Evolutionary conservation across 306 rosid genomes (phyloP), one percentile per base, ranked within the genome.

Genomic region (Cercis canadensis): DNA sequence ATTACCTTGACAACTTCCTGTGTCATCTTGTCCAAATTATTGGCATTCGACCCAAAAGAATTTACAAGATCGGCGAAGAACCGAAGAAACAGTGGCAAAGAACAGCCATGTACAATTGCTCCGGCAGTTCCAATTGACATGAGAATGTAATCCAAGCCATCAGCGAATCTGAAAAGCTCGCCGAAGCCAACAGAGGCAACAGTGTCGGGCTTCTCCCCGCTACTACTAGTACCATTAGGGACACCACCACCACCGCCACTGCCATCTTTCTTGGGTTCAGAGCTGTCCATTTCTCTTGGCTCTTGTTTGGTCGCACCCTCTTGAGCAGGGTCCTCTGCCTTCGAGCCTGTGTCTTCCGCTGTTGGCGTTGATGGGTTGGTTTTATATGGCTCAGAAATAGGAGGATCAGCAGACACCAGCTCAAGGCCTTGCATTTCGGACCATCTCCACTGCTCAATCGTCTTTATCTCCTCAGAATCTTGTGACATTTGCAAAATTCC

Each of bases 361-460:
- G 78, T 8, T 54, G 62, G 39, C 6, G 62, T 6, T 53, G 73
- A 29, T 69, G 80, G 57, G 82, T 80, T 76, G 75, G 78, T 19
- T 69, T 79, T 70, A 77, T 70, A 65, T 24, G 85, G 49, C 13
- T 79, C 63, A 37, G 89, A 40, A 52, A 62, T 34, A 14, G 78
- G 68, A 52, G 81, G 68, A 65, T 81, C 49, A 72, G 88, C 49
- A 59, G 87, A 51, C 41, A 84, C 64, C 15, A 92, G 89, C 80
- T 90, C 96, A 77, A 92, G 84, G 44, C 96, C 98, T 78, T 92
- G 98, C 98, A 92, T 92, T 86, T 92, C 96, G 68, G 98, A 87
- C 96, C 98, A 92, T 90, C 73, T 84, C 98, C 98, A 92, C 81
- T 92, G 88, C 87, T 92, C 98, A 73, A 60, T 70, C 79, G 89